These are phyloP conservation scores for Tulasnella sp. DNA, from an alignment of 768 basidiomycete genomes.

Conservation along the genomic window DNA sequence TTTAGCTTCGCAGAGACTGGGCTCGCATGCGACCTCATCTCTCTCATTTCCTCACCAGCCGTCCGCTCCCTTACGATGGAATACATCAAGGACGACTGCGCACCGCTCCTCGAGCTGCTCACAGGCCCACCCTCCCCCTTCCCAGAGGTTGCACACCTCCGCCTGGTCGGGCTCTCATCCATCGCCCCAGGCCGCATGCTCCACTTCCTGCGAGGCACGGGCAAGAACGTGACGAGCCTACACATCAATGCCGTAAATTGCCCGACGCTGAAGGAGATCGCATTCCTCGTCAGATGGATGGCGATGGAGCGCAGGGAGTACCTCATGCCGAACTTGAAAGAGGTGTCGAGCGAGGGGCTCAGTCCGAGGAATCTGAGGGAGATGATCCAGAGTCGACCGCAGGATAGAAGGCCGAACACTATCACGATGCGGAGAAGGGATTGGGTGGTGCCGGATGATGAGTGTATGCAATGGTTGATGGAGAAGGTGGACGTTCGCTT, in stretches of 20 bases:
- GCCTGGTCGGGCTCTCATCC: constrained; percentile 11
- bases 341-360: not conserved
- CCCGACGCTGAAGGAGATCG: constrained; percentile 9
- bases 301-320: not conserved
- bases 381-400: constrained; percentile 7
- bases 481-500: constrained; percentile 8
- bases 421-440: constrained; percentile 9
- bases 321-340: constrained; percentile 3
- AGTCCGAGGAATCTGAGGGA: constrained; percentile 11
- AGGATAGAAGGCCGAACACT: not conserved
- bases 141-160: constrained; percentile 4
- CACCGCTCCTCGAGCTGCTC: constrained; percentile 4
- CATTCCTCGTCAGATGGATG: constrained; percentile 8
- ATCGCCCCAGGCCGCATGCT: not conserved
- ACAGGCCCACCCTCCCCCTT: constrained; percentile 1
- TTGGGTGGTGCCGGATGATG: constrained; percentile 10
- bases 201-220: constrained; percentile 1
- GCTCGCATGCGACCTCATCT: constrained; percentile 9
- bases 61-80: constrained; percentile 13
- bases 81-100: constrained; percentile 12
- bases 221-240: not conserved
- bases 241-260: constrained; percentile 12
- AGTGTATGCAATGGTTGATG: constrained; percentile 5
- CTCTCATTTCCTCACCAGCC: not conserved
- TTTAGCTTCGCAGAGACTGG: constrained; percentile 3